Conservation (phyloP, 208 protist genomes). For the Leishmania mexicana region DNA sequence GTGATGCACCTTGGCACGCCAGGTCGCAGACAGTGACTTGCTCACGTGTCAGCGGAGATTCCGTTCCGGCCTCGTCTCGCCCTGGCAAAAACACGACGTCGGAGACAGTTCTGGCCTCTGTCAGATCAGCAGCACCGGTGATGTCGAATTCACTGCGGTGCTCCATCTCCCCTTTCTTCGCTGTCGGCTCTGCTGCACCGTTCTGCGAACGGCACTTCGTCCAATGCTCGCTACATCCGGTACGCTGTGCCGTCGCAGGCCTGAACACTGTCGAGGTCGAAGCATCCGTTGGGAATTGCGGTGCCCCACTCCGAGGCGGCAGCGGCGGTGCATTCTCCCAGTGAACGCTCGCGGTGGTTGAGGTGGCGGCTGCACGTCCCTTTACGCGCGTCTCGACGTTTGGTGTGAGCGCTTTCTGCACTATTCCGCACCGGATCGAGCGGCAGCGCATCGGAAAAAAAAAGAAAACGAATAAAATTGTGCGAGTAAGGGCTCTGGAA, state of each 20-base stretch:
- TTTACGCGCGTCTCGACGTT: neutral
- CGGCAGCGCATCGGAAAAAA: neutral
- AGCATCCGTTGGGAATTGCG: neutral
- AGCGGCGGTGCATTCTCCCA: neutral
- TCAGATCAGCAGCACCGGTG: neutral
- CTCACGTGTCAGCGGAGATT: slow-evolving; percentile 12
- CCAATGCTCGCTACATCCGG: too few species aligned
- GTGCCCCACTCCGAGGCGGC: neutral
- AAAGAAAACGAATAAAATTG: neutral
- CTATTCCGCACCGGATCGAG: neutral
- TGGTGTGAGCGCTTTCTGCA: neutral
- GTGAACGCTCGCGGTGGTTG: neutral
- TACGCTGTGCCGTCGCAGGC: neutral
- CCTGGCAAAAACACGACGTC: neutral
- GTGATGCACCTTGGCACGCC: slow-evolving; percentile 51
- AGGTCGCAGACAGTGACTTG: slow-evolving; percentile 19
- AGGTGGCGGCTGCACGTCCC: neutral
- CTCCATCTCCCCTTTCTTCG: neutral
- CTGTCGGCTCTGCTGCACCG: neutral
- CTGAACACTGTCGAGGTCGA: too few species aligned
- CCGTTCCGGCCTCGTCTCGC: neutral
- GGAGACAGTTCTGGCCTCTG: neutral
- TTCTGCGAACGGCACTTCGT: neutral
- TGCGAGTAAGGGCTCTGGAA: neutral
- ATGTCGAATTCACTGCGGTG: neutral